Base-by-base conservation (phyloP, 495 filamentous ascomycete genomes). In the Aspergillus cristatus region DNA sequence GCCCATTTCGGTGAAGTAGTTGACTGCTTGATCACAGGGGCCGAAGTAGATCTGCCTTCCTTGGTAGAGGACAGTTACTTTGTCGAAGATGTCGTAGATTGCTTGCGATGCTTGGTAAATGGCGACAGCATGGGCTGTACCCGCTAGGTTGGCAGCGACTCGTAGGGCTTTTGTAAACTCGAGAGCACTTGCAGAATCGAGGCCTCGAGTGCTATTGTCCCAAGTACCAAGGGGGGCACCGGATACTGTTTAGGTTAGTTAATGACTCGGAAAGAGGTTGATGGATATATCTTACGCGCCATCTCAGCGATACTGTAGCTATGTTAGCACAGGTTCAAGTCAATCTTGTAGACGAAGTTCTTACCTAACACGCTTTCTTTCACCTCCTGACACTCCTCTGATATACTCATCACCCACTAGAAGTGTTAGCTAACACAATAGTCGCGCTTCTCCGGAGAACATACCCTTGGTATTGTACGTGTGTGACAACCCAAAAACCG, bases 91-190 rank as follows among this genome's bases (percentile, higher is more conserved):
- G 42, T 68, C 58, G 55, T 91, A 94, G 40, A 94, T 93, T 45
- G 76, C 82, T 52, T 94, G 85, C 7, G 78, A 82, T 0, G 86
- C 86, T 55, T 94, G 86, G 50, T 90, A 94, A 10, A 89, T 72
- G 1, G 83, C 85, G 18, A 89, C 84, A 22, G 86, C 84, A 17
- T 84, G 86, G 33, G 76, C 79, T 4, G 71, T 81, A 46, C 84
- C 73, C 53, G 79, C 79, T 20, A 88, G 64, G 46, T 86, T 77
- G 12, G 84, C 82, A 39, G 84, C 72, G 18, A 86, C 68, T 7
- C 82, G 73, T 17, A 91, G 68, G 0, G 82, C 79, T 51, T 83
- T 84, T 41, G 69, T 63, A 38, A 68, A 69, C 20, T 88, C 82
- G 22, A 93, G 67, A 0, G 87, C 86, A 10, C 85, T 91, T 14